Evolutionary conservation across 768 basidiomycete genomes (phyloP), one percentile per base, ranked within the genome.

Genomic region (Kondoa malvinella): DNA sequence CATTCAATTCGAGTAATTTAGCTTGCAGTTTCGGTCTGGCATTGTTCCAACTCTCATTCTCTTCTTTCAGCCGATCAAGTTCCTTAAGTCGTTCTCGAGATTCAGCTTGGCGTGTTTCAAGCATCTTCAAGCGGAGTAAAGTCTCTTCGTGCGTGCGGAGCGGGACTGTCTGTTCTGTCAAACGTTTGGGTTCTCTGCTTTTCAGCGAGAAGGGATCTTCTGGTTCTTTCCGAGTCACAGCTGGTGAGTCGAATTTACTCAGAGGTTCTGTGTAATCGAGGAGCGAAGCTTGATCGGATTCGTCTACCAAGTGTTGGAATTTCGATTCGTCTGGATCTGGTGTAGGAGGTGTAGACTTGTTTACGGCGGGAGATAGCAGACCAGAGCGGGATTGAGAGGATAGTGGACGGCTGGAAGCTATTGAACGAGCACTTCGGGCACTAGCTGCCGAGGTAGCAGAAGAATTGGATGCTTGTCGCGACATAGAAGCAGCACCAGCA

Each of bases 81-180:
- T 87, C 86, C 62, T 87, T 86, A 34, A 96, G 80, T 70, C 85
- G 85, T 21, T 88, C 85, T 0, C 87, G 81, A 74, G 96, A 92
- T 65, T 96, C 92, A 0, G 85, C 82, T 17, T 89, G 86, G 74
- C 89, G 87, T 8, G 83, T 83, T 78, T 99, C 95, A 31, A 95
- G 79, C 2, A 92, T 84, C 27, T 89, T 85, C 31, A 88, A 80
- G 76, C 89, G 90, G 31, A 86, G 86, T 56, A 86, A 84, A 63
- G 92, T 79, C 76, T 92, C 89, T 77, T 92, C 79, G 40, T 76
- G 68, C 64, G 76, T 74, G 4, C 69, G 64, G n/a, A 74, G 72
- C 30, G 75, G 76, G 15, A 74, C 71, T 8, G 66, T 86, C 25
- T 84, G 77, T 73, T 87, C 86, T 65, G 1, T 1, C 17, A 40